Base-by-base conservation (phyloP, 2,329 filamentous ascomycete genomes). In the Sphaerulina vaccinii region DNA sequence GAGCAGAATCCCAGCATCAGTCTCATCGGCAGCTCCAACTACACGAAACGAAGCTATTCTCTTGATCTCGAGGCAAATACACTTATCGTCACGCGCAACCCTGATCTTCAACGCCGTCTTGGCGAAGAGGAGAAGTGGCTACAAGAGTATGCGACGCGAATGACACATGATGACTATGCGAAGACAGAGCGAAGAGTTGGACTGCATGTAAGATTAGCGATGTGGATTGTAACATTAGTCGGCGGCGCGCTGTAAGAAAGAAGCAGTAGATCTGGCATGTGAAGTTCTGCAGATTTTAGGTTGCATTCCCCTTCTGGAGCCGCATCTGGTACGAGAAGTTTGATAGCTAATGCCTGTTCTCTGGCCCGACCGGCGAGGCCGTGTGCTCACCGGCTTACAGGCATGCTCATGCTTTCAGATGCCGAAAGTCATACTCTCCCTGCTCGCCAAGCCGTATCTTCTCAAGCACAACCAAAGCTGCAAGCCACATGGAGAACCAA, bases 51-150 rank as follows among this genome's bases (percentile, higher is more conserved):
- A 40, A 95, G 89, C 66, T 97, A 99, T 71, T 86, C 86, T 35
- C 81, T 96, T 36, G 93, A 99, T 70, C 78, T 99, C 2, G 93
- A 99, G 69, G 88, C 87, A 0, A 93, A 95, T 27, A 88, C 88
- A 1, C 71, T 96, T 52, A 86, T 99, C 22, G 82, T 96, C 3
- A 99, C 93, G 1, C 77, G 77, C 18, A 86, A 97, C 64, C 75
- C 85, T 19, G 79, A 76, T 0, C 70, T 99, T 61, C 88, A 89
- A 70, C 74, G 74, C 52, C 79, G 84, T 46, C 73, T 97, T n/a
- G 86, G 80, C 6, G 82, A 87, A 44, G 93, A 99, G 72, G 86
- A 91, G 66, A 75, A 79, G 51, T 90, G 87, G 83, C 71, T 99
- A 58, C 85, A 90, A 68, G 82, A 88, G 53, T 80, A 92, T 67